Base-by-base conservation (phyloP, 23 red algal genomes). In the Agarophyton chilense region DNA sequence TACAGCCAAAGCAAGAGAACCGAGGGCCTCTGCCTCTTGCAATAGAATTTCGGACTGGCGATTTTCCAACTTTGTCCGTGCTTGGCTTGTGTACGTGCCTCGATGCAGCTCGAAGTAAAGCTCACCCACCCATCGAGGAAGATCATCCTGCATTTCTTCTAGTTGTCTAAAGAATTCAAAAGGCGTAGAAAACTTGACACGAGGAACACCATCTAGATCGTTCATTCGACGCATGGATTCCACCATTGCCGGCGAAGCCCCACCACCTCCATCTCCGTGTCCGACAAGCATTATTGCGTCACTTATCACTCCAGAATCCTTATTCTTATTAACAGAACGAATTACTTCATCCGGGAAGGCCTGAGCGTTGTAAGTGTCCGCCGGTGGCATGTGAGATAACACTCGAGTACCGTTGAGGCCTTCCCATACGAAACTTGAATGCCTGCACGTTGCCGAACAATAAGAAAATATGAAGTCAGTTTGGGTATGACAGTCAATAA, bases 251-350 rank as follows among this genome's bases (percentile, higher is more conserved):
- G 94, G 83, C 8, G 79, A 91, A 52, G 94, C 86, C 10, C 94
- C 94, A 0, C 94, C 94, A 3, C 94, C 94, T 34, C 94, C 94
- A 65, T 96, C 94, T n/a, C 94, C 94, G 40, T 96, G 94, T 1
- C 94, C 94, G 70, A 96, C 83, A 10, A 96, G 83, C 87, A 96
- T 89, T 31, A 96, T 86, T 51, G 94, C 82, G 12, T 51, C 42
- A 54, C 91, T 88, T 29, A 86, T 58, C 52, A 81, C 60, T 0
- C 66, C 74, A 34, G 90, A 53, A 71, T 89, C 85, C 41, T 96
- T 91, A 76, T 96, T 96, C 41, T 73, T 80, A 42, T 79, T 56
- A 38, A 62, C 45, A 29, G 83, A 79, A n/a, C 78, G 67, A 26
- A 92, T 40, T 25, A 92, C 86, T 52, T 96, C 94, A 36, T 79